These are phyloP conservation scores for Aspergillus avenaceus DNA, from an alignment of 495 filamentous ascomycete species.

Conservation along the genomic window DNA sequence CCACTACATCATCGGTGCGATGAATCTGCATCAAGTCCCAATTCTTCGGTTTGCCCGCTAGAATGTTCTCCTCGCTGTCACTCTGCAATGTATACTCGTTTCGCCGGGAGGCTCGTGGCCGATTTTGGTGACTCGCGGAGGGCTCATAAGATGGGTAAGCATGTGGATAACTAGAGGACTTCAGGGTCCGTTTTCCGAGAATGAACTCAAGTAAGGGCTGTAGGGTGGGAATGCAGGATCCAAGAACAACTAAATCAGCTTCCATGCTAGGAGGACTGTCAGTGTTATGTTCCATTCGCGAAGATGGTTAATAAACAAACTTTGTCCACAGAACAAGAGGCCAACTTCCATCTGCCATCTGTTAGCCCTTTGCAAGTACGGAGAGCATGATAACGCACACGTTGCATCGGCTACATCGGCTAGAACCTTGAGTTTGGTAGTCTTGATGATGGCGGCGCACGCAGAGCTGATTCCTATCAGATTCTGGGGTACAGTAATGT, in stretches of 20 bases:
- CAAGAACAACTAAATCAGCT: constrained; percentile 38
- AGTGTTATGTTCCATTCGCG: background rate
- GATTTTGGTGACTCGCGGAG: constrained; percentile 19
- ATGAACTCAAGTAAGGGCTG: constrained; percentile 36
- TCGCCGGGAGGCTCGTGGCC: constrained; percentile 10
- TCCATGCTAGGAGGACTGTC: constrained; percentile 37
- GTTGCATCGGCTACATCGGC: constrained; percentile 32
- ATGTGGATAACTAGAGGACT: constrained; percentile 15
- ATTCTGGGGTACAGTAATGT: background rate
- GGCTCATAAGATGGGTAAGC: no score
- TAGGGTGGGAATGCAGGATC: constrained; percentile 40
- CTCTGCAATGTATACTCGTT: constrained; percentile 16
- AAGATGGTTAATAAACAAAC: constrained; percentile 9
- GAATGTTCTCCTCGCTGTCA: constrained; percentile 29
- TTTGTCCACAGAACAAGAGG: constrained; percentile 36
- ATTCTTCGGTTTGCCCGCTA: constrained; percentile 8
- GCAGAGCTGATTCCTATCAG: constrained; percentile 18
- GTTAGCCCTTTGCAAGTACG: no score
- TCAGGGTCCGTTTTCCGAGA: constrained; percentile 25
- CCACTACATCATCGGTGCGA: constrained; percentile 27
- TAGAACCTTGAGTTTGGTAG: constrained; percentile 30
- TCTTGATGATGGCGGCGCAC: constrained; percentile 34
- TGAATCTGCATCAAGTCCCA: constrained; percentile 17
- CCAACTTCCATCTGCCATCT: constrained; percentile 32
- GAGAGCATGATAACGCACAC: constrained; percentile 30